phyloP scores from a whole-genome alignment of 1,139 yeast genomes.

The Geotrichum siamense region DNA sequence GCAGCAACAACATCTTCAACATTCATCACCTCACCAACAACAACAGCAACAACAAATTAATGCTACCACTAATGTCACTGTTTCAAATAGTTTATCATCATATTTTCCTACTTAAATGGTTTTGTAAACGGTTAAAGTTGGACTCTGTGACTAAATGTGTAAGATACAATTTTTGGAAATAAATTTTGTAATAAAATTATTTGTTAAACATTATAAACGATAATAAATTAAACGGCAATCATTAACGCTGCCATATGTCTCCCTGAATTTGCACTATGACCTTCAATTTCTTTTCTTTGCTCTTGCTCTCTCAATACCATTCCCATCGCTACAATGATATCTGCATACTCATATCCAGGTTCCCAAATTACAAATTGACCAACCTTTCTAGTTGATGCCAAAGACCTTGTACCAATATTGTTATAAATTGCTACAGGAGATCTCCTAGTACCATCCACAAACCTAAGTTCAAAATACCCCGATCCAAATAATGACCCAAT shows the following conservation, averaged over 20 bases:
- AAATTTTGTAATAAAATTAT: too few relatives aligned
- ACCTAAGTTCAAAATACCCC: conserved; percentile 21
- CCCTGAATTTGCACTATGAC: conserved; percentile 4
- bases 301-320: conserved; percentile 19
- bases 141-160: too few relatives aligned
- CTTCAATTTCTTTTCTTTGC: conserved; percentile 19
- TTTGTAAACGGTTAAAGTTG: too few relatives aligned
- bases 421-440: conserved; percentile 19
- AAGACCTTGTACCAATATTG: conserved; percentile 14
- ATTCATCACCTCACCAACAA: neutral
- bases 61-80: too few relatives aligned
- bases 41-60: neutral
- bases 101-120: too few relatives aligned
- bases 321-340: conserved; percentile 19
- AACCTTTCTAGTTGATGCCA: conserved; percentile 16
- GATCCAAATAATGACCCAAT: conserved; percentile 23
- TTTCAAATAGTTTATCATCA: too few relatives aligned
- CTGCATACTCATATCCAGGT: conserved; percentile 17
- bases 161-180: too few relatives aligned
- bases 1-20: neutral
- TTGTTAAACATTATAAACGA: neutral
- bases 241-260: conserved; percentile 5
- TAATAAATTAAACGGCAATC: neutral
- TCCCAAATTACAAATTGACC: conserved; percentile 20
- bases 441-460: conserved; percentile 14